Evolutionary conservation across 169 alveolate genomes (phyloP), one percentile per base, ranked within the genome.

Genomic region (Cryptosporidium viatorum): DNA sequence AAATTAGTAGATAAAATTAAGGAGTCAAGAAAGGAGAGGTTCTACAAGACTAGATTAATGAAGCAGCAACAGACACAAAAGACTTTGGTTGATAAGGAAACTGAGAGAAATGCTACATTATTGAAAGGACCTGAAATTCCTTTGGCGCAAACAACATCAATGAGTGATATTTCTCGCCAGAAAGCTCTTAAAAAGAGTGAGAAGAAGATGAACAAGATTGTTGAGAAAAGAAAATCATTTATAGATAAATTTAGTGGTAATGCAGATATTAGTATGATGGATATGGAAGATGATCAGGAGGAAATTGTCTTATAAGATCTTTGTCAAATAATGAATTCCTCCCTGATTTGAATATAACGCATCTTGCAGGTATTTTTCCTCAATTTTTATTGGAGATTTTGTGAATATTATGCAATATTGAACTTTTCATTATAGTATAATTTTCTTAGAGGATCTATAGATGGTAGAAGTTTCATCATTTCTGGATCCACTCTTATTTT

Each of bases 1-100:
- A 96, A 97, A 93, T 93, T 93, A 91, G 95, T 98, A 60, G 99
- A 97, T 43, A 94, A 96, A 74, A 97, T 98, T 21, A 96, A 96
- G 92, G 94, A 93, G 89, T 92, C 92, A 31, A 95, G 99, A 86
- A 96, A 97, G 92, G 92, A 95, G 85, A 86, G 94, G 84, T 95
- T 95, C n/a, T 80, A 80, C 23, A 80, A 80, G 55, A 65, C 75
- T 18, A 59, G 89, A 41, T 65, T 80, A 48, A 41, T 80, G 74
- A 80, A 80, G 68, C 89, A 80, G 48, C 89, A 80, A 55, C 89
- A 80, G 35, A 29, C 89, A 31, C 89, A 80, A 29, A 80, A 48
- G 68, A 80, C 70, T 16, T 70, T 80, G 31, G 89, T 65, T 26
- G 89, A 80, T 48, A 80, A 80, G 51, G 89, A 80, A 48, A 43